phyloP scores from a whole-genome alignment of 2,329 filamentous ascomycete species.

The Talaromyces piceae region DNA sequence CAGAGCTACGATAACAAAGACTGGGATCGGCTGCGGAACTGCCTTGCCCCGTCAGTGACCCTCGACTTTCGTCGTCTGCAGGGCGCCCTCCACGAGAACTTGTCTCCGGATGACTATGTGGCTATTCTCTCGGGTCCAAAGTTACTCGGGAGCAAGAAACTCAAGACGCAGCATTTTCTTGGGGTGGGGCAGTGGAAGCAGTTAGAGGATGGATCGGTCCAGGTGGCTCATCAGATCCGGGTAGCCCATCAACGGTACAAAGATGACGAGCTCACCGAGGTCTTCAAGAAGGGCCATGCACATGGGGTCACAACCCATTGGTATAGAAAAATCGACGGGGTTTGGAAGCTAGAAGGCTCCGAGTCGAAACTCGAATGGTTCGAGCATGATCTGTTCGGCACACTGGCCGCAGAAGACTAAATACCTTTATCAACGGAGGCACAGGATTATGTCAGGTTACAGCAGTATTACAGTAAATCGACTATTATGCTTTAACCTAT shows the following conservation, averaged over 20 bases:
- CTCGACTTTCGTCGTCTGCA: background rate
- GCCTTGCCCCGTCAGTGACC: conserved; percentile 1
- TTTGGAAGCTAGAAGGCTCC: conserved; percentile 24
- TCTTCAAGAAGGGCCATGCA: conserved; percentile 51
- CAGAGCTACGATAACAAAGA: conserved; percentile 1
- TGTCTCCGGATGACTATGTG: conserved; percentile 5
- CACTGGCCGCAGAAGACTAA: background rate
- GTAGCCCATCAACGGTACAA: conserved; percentile 54
- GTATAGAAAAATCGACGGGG: conserved; percentile 23
- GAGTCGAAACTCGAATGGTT: conserved; percentile 19
- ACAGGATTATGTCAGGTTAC: too few species aligned
- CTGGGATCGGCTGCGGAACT: conserved; percentile 2
- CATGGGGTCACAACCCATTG: conserved; percentile 30
- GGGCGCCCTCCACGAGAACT: conserved; percentile 11
- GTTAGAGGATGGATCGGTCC: conserved; percentile 19
- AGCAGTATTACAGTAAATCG: too few species aligned
- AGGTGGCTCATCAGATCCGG: conserved; percentile 25
- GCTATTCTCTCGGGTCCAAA: conserved; percentile 2
- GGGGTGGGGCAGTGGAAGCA: conserved; percentile 17
- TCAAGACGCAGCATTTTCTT: conserved; percentile 14
- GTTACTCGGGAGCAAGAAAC: conserved; percentile 10
- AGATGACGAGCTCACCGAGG: conserved; percentile 36
- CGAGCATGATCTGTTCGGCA: conserved; percentile 19
- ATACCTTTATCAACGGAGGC: too few species aligned
- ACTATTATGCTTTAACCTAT: too few species aligned